Conservation (phyloP, 2,329 filamentous ascomycete genomes). For the Lachnellula subtilissima region DNA sequence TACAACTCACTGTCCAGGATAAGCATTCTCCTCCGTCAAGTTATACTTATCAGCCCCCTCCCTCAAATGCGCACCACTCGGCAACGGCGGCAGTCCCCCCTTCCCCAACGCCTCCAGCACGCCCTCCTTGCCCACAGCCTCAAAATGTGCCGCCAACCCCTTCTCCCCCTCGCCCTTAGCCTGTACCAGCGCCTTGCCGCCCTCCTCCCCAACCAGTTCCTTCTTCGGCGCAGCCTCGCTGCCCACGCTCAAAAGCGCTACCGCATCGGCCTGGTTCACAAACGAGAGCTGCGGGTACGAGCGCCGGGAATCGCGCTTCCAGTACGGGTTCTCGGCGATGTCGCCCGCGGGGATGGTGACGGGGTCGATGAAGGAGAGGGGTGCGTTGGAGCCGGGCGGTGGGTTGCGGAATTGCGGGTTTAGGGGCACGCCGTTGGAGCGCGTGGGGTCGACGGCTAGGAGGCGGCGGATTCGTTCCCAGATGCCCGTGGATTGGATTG, state of each 20-base stretch:
- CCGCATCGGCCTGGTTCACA: constrained; percentile 78
- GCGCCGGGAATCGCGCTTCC: constrained; percentile 86
- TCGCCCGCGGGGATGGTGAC: constrained; percentile 80
- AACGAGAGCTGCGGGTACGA: constrained; percentile 76
- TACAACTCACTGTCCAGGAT: constrained; percentile 59
- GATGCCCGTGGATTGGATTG: constrained; percentile 80
- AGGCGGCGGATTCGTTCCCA: constrained; percentile 79
- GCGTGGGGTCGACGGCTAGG: constrained; percentile 77
- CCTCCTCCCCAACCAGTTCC: constrained; percentile 73
- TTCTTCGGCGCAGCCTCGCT: constrained; percentile 76
- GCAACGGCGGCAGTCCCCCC: constrained; percentile 80
- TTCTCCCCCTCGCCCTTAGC: constrained; percentile 70
- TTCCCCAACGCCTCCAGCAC: constrained; percentile 61
- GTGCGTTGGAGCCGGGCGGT: constrained; percentile 67
- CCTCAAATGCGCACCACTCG: constrained; percentile 55
- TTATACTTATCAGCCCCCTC: constrained; percentile 63
- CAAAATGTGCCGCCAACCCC: constrained; percentile 69
- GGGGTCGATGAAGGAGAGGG: constrained; percentile 71
- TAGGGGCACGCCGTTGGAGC: constrained; percentile 85
- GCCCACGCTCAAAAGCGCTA: constrained; percentile 78
- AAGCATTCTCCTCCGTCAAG: constrained; percentile 62
- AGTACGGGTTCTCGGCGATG: constrained; percentile 89
- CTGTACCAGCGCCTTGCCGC: constrained; percentile 67
- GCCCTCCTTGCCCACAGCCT: constrained; percentile 52
- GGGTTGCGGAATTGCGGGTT: constrained; percentile 92